Conservation (phyloP, 164 flowering plant genomes). For the Platanus orientalis region DNA sequence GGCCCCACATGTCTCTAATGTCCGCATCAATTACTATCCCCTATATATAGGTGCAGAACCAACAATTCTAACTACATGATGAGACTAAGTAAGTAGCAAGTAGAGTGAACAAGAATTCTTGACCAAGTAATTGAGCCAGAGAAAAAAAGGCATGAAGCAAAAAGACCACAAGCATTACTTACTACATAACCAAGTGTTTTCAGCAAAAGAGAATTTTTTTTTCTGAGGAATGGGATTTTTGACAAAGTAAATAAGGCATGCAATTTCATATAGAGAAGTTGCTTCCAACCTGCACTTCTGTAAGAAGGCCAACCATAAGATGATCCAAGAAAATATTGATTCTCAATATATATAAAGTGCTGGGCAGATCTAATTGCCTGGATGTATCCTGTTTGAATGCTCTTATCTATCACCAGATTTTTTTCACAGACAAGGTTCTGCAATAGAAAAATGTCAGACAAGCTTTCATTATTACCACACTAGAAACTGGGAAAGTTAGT, state of each 20-base stretch:
- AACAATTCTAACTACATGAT: too few relatives aligned
- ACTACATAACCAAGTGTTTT: too few relatives aligned
- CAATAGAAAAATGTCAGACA: slow-evolving; percentile 15
- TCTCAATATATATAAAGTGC: slow-evolving; percentile 76
- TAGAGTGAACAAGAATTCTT: too few relatives aligned
- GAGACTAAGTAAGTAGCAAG: too few relatives aligned
- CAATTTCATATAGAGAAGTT: neutral
- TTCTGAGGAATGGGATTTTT: neutral
- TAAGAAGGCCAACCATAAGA: slow-evolving; percentile 85
- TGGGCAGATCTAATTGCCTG: slow-evolving; percentile 85
- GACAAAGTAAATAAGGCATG: neutral
- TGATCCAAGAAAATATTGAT: slow-evolving; percentile 79
- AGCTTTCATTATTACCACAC: neutral
- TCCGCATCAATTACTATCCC: too few relatives aligned
- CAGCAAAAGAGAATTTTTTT: neutral
- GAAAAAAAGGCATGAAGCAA: too few relatives aligned
- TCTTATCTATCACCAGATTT: slow-evolving; percentile 57
- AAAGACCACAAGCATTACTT: too few relatives aligned
- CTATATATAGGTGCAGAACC: too few relatives aligned
- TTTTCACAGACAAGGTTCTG: slow-evolving; percentile 68
- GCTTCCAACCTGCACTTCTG: slow-evolving; percentile 58
- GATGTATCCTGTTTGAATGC: slow-evolving; percentile 82
- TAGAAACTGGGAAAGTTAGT: neutral
- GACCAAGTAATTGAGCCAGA: too few relatives aligned
- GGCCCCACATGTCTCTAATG: too few relatives aligned